Evolutionary conservation across 1,284 basidiomycete species (phyloP), one percentile per base, ranked within the genome.

Genomic region (Neolentinus lepideus): DNA sequence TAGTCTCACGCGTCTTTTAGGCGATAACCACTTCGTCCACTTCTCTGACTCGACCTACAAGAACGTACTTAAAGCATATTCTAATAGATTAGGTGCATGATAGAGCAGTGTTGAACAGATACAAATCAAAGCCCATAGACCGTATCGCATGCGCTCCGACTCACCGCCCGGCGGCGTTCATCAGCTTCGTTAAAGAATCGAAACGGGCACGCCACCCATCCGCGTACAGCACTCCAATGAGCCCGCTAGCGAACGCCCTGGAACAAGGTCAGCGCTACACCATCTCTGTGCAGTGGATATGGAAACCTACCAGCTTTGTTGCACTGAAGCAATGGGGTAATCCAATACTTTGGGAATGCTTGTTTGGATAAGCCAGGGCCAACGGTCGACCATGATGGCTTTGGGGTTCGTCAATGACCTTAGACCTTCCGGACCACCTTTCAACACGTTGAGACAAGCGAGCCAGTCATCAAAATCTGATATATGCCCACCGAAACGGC

Each of bases 341-440:
- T 95, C 88, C 12, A 94, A 76, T 2, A 90, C 85, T 52, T 82
- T 80, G 0, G 96, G 96, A 60, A 99, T 98, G 4, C 71, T 75
- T 0, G 96, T 99, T 66, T 92, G 84, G 47, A 96, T 74, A 33
- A 86, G 65, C 47, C 84, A 83, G 61, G 94, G 93, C 78, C 88
- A 90, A 48, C 89, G 78, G 70, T 99, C 96, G 36, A 83, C 76
- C 43, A 93, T 85, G 51, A 98, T 83, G 14, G 89, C 88, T 67
- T 99, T 98, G 51, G 88, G 77, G 64, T 90, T 90, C 47, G 92
- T 95, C 50, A 99, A 71, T 2, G 87, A 77, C 31, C 92, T 83
- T 36, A 99, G 76, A 24, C 96, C 96, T 74, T 99, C 96, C 0
- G 91, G 88, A 10, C 96, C 96, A 58, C 87, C 88, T 91, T n/a